Evolutionary conservation across 2,329 filamentous ascomycete genomes (phyloP), one percentile per base, ranked within the genome.

Genomic region (Septoria linicola): DNA sequence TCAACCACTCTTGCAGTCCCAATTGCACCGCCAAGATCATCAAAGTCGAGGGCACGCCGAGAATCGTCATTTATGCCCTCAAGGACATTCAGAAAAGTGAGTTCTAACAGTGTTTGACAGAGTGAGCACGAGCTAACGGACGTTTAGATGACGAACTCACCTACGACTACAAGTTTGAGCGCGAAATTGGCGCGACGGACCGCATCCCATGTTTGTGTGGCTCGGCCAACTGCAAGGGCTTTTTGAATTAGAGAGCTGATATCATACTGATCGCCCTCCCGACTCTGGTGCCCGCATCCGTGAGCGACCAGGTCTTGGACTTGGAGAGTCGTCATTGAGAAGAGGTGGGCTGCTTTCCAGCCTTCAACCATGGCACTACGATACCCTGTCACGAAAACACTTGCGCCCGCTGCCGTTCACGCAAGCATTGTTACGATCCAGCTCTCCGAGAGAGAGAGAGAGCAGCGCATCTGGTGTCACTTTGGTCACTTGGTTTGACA

Each of bases 21-120:
- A 99, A 97, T 69, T 99, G 93, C 73, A 99, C 93, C 32, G 93
- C 93, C 58, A 99, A 97, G 76, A 99, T 99, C 68, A 99, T 99
- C 75, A 95, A 95, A 71, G 93, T 97, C 48, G 93, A 99, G 67
- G 92, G 92, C 58, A 96, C 89, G 69, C 96, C 96, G 76, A 83
- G 93, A 59, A 99, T 99, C 74, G 93, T 99, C 73, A 99, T 99
- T 67, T 99, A 99, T 76, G 93, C 93, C 32, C 77, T 97, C 68
- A 85, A 93, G 68, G 92, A 97, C 72, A 99, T 99, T 72, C 83
- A 83, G 63, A 84, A 92, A 79, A 93, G 93, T 96, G 81, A 78
- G 88, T 83, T 37, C 32, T 37, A 31, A 19, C 32, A 4, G 13
- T 3, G 27, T 32, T 20, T 39, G 25, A 14, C 2, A 4, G 17